Percentiles rank a stretch among this genome's conserved stretches.
These are phyloP conservation scores for Luffa aegyptiaca DNA, from an alignment of 306 rosid genomes.

Conservation along the genomic window DNA sequence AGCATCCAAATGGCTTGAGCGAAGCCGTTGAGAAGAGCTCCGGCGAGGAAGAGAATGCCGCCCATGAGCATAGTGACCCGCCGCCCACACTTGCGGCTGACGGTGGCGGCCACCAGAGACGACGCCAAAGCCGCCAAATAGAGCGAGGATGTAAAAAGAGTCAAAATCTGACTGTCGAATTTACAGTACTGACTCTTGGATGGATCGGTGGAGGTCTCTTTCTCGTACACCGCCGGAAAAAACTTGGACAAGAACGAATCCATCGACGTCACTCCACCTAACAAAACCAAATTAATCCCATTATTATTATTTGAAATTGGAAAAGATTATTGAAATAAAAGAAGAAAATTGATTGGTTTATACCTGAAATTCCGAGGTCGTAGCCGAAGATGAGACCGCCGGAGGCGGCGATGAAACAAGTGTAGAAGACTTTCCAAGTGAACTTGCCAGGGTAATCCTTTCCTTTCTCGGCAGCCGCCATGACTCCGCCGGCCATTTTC, in stretches of 20 bases:
- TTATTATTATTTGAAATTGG: background rate
- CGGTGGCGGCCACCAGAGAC: slow-evolving; percentile 29
- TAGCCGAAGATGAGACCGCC: slow-evolving; percentile 82
- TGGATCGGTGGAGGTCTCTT: slow-evolving; percentile 17
- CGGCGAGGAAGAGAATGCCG: slow-evolving; percentile 40
- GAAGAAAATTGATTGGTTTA: background rate
- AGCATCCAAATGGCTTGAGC: slow-evolving; percentile 49
- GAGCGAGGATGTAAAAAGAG: slow-evolving; percentile 67
- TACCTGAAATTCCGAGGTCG: slow-evolving; percentile 75
- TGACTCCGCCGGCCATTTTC: slow-evolving; percentile 20
- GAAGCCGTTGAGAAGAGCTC: slow-evolving; percentile 56
- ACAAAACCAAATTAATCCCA: background rate
- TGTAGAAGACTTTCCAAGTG: slow-evolving; percentile 37
- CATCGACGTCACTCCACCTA: slow-evolving; percentile 87
- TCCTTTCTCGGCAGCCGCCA: background rate
- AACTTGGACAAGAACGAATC: slow-evolving; percentile 43
- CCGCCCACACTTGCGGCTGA: slow-evolving; percentile 46
- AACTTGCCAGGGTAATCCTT: slow-evolving; percentile 41
- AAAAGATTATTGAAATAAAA: too few relatives aligned
- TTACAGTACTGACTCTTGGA: slow-evolving; percentile 56
- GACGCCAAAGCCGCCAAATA: slow-evolving; percentile 64
- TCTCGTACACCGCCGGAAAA: slow-evolving; percentile 48
- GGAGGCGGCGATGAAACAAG: slow-evolving; percentile 48
- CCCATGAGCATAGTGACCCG: slow-evolving; percentile 44
- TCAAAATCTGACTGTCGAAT: slow-evolving; percentile 49